Evolutionary conservation across 2,329 filamentous ascomycete species (phyloP), one percentile per base, ranked within the genome.

Genomic region (Bipolaris oryzae): DNA sequence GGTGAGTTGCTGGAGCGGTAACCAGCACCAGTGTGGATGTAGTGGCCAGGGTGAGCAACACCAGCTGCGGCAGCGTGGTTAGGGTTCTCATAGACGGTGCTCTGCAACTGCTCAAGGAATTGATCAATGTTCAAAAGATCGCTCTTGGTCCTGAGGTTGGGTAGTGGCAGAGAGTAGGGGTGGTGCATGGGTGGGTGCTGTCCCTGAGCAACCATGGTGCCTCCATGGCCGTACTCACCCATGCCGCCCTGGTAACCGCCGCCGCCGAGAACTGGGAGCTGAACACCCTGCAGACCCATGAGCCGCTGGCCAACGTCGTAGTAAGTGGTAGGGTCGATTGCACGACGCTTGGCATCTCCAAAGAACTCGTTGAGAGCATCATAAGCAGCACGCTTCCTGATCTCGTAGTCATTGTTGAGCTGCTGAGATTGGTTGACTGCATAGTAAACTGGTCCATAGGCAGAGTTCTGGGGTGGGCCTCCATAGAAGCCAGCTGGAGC

Each of bases 351-450:
- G 66, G 92, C 88, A 74, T 91, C 92, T 65, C 90, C 91, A 66
- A 98, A 96, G 80, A 98, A 96, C 74, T 96, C 92, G 73, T 96
- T 94, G 57, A 97, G 81, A 56, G 91, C 90, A 71, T 97, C 92
- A 66, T 89, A 91, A n/a, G 87, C 87, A 60, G 79, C 80, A 50
- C 92, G 91, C 80, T 94, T 95, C 71, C 90, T 87, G 65, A 87
- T 84, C 71, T 94, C 91, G 70, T 89, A 86, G 10, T 82, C 78
- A 71, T 89, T 88, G 61, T 84, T 84, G 59, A 89, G 81, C 72
- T 89, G 89, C 67, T 88, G 87, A 75, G 86, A 81, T 81, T 84
- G 72, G 75, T 79, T 87, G 74, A 85, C 84, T 75, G 89, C 87
- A 76, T 94, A 95, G 79, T 94, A 96, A 61, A 95, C 89, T 38